Conservation (phyloP, 2,329 filamentous ascomycete species). For the Colletotrichum karsti region DNA sequence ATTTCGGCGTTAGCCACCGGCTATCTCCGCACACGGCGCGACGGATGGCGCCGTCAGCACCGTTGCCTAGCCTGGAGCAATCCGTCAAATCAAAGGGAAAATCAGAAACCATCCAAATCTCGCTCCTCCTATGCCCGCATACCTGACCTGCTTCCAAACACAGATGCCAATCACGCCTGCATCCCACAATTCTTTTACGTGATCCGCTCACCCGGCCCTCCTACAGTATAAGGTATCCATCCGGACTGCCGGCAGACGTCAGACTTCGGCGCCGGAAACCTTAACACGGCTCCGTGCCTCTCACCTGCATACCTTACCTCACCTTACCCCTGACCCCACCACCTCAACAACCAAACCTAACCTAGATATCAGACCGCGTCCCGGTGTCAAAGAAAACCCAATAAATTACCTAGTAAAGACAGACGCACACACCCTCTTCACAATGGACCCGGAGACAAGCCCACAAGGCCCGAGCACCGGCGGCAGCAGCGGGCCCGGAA, state of each 20-base stretch:
- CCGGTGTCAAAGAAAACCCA: neutral
- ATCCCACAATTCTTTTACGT: neutral
- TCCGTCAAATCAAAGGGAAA: neutral
- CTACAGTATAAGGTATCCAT: neutral
- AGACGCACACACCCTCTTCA: too few species aligned
- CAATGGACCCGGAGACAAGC: neutral
- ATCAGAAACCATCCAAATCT: neutral
- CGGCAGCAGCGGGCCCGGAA: neutral
- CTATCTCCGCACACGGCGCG: slow-evolving; percentile 10
- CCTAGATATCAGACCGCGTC: neutral
- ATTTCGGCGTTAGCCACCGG: slow-evolving; percentile 5
- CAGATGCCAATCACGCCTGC: neutral
- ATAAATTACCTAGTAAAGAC: neutral
- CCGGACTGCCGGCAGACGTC: neutral
- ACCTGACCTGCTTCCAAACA: neutral
- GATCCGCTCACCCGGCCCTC: neutral
- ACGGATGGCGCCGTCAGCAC: slow-evolving; percentile 9
- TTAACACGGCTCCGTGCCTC: neutral
- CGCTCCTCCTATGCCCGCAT: neutral
- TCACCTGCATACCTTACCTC: neutral
- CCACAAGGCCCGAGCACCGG: neutral
- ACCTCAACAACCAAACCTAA: neutral
- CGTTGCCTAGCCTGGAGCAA: slow-evolving; percentile 5
- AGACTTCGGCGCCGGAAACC: neutral
- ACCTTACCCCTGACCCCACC: neutral